phyloP scores from a whole-genome alignment of 2,329 filamentous ascomycete species.

The Neofusicoccum sp. region DNA sequence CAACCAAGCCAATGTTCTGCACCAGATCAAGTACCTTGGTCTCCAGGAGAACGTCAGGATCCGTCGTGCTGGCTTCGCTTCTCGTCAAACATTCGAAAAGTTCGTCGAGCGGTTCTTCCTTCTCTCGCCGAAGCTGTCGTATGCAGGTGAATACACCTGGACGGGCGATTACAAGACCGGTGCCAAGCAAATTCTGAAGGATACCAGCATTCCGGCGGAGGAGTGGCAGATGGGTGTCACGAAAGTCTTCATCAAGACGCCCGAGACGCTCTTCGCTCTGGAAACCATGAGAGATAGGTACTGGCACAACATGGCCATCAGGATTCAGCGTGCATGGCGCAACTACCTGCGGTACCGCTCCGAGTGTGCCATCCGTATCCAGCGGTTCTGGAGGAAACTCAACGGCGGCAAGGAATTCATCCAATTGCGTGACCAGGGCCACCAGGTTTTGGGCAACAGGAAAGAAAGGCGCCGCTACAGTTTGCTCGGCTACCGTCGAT shows the following conservation, averaged over 20 bases:
- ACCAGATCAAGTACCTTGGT: slow-evolving; percentile 98
- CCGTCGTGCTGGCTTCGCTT: slow-evolving; percentile 92
- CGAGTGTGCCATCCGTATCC: slow-evolving; percentile 91
- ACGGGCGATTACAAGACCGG: slow-evolving; percentile 84
- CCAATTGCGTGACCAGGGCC: slow-evolving; percentile 84
- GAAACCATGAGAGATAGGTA: slow-evolving; percentile 98
- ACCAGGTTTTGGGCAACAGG: slow-evolving; percentile 75
- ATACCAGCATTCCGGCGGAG: slow-evolving; percentile 91
- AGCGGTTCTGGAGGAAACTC: slow-evolving; percentile 93
- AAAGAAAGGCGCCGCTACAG: slow-evolving; percentile 93
- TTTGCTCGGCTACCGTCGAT: slow-evolving; percentile 86
- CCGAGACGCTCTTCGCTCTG: slow-evolving; percentile 92
- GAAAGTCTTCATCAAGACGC: slow-evolving; percentile 97
- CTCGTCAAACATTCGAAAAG: slow-evolving; percentile 95
- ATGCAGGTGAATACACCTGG: slow-evolving; percentile 97
- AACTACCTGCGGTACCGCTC: slow-evolving; percentile 91
- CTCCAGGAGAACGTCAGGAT: slow-evolving; percentile 99
- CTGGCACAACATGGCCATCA: slow-evolving; percentile 99
- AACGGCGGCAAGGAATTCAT: slow-evolving; percentile 87
- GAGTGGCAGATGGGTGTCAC: slow-evolving; percentile 97
- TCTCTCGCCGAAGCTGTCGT: slow-evolving; percentile 89
- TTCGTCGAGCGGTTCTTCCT: slow-evolving; percentile 98
- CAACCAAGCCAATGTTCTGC: slow-evolving; percentile 86
- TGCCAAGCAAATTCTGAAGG: slow-evolving; percentile 89
- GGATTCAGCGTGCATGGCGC: slow-evolving; percentile 96